Evolutionary conservation across 2,329 filamentous ascomycete genomes (phyloP).

Genomic region (Fusarium secorum): DNA sequence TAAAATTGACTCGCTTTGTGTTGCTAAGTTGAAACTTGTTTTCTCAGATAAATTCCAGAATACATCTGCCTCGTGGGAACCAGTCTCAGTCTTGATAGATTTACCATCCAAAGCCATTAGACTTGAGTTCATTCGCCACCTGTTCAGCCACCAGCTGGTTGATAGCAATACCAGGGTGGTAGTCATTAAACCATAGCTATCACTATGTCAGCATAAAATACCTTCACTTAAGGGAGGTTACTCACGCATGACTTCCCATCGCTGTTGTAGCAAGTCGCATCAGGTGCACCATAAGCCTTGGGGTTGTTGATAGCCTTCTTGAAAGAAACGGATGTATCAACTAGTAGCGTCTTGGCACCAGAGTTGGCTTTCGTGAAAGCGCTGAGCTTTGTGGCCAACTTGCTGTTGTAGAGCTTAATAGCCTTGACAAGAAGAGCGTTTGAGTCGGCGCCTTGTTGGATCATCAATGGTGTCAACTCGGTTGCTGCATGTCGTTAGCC

Average conservation of each 20-base stretch:
- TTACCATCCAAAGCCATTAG: slow-evolving; percentile 7
- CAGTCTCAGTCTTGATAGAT: accelerated
- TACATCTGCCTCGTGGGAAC: accelerated
- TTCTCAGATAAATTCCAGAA: no score
- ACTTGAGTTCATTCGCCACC: slow-evolving; percentile 39
- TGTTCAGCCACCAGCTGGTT: slow-evolving; percentile 51
- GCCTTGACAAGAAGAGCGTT: slow-evolving; percentile 44
- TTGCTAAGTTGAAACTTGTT: accelerated
- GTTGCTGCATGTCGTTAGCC: slow-evolving; percentile 44
- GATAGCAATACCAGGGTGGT: slow-evolving; percentile 53
- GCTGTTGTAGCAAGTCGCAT: slow-evolving; percentile 52
- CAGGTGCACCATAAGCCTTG: slow-evolving; percentile 50
- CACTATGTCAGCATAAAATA: background rate
- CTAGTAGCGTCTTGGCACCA: slow-evolving; percentile 45
- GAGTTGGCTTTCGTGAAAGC: slow-evolving; percentile 48
- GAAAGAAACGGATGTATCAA: slow-evolving; percentile 54
- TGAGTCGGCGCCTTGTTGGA: slow-evolving; percentile 34
- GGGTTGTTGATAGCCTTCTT: slow-evolving; percentile 54
- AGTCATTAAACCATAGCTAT: slow-evolving; percentile 55
- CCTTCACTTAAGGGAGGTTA: accelerated
- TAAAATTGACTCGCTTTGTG: accelerated
- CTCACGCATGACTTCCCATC: slow-evolving; percentile 53
- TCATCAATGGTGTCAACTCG: slow-evolving; percentile 49
- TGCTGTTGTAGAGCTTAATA: slow-evolving; percentile 51
- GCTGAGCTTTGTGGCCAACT: slow-evolving; percentile 41